These are phyloP conservation scores for Neurospora terricola DNA, from an alignment of 495 filamentous ascomycete species.

Conservation along the genomic window DNA sequence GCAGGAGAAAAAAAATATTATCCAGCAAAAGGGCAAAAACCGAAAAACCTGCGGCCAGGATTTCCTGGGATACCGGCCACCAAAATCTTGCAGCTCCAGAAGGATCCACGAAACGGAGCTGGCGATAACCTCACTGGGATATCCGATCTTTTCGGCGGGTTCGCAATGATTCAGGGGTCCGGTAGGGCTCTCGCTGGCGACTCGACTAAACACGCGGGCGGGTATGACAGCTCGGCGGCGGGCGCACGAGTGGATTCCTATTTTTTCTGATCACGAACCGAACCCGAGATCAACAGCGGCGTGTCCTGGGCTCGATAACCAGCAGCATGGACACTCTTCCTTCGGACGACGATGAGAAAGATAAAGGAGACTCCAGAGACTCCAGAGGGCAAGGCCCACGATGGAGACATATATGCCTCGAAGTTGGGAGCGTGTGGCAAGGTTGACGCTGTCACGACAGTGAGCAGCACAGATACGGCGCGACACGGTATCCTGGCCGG, in stretches of 20 bases:
- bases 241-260: conserved; percentile 2
- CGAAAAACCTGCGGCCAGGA: conserved; percentile 23
- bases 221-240: conserved; percentile 10
- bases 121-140: conserved; percentile 24
- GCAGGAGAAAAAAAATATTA: conserved; percentile 3
- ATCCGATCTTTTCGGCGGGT: conserved; percentile 10
- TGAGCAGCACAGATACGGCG: not conserved
- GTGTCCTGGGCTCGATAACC: not conserved
- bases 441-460: conserved; percentile 17
- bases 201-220: conserved; percentile 8
- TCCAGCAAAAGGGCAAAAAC: conserved; percentile 14
- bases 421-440: conserved; percentile 17
- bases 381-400: conserved; percentile 10
- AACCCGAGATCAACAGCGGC: not conserved
- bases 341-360: conserved; percentile 6
- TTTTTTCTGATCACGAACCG: not conserved
- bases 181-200: conserved; percentile 9
- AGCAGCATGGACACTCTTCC: conserved; percentile 7
- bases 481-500: not conserved
- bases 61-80: conserved; percentile 17
- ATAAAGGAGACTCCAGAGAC: not conserved
- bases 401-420: conserved; percentile 22
- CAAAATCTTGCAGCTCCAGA: conserved; percentile 17
- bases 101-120: conserved; percentile 20
- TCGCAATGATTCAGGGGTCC: conserved; percentile 6